Conservation (phyloP, 441 rosid species). For the Dalechampia spathulata region DNA sequence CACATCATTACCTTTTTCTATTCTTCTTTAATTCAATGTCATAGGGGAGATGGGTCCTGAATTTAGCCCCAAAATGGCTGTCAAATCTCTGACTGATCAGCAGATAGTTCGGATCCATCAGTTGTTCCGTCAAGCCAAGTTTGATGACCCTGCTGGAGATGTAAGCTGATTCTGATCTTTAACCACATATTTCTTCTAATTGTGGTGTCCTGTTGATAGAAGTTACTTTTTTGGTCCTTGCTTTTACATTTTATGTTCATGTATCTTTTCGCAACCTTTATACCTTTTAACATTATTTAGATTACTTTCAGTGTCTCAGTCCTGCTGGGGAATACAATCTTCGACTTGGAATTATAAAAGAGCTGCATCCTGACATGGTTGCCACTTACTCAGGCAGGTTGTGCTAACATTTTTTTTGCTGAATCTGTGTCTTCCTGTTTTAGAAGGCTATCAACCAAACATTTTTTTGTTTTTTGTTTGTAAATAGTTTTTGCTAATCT, state of each 20-base stretch:
- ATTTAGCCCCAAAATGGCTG: slow-evolving; percentile 70
- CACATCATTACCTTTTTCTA: not conserved
- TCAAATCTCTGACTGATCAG: slow-evolving; percentile 76
- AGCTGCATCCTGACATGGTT: slow-evolving; percentile 97
- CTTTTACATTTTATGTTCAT: not conserved
- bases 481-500: not conserved
- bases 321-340: slow-evolving; percentile 99
- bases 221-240: not conserved
- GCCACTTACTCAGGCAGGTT: slow-evolving; percentile 98
- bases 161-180: slow-evolving; percentile 40
- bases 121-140: slow-evolving; percentile 97
- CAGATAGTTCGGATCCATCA: slow-evolving; percentile 98
- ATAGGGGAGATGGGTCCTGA: slow-evolving; percentile 98
- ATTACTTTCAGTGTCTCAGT: slow-evolving; percentile 75
- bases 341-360: slow-evolving; percentile 96
- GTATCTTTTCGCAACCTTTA: not conserved
- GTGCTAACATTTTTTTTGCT: slow-evolving; percentile 21
- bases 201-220: not conserved
- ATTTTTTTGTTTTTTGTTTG: not conserved
- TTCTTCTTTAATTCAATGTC: slow-evolving; percentile 5
- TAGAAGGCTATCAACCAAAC: too few species aligned
- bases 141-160: slow-evolving; percentile 93
- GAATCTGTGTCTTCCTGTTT: not conserved
- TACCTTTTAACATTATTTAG: not conserved
- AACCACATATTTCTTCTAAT: slow-evolving; percentile 3